Conservation (phyloP, 257 asterid species). For the Ilex aquifolium region DNA sequence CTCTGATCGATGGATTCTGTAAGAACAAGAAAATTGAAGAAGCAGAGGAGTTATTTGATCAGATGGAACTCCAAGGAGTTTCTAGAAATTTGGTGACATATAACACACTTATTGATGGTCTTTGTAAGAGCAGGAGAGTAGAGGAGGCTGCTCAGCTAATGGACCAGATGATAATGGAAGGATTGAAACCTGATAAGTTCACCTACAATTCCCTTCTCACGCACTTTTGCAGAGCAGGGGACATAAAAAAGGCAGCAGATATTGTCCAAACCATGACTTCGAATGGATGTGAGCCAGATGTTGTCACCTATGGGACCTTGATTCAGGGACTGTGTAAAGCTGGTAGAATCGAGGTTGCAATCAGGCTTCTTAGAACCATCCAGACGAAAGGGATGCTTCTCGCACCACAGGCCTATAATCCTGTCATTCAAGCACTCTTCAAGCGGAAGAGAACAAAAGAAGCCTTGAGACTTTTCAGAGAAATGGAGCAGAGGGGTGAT, state of each 20-base stretch:
- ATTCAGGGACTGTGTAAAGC: conserved; percentile 87
- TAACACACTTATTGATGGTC: conserved; percentile 85
- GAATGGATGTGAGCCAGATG: conserved; percentile 80
- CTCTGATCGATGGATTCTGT: conserved; percentile 76
- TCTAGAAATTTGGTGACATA: conserved; percentile 69
- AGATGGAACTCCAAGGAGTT: conserved; percentile 81
- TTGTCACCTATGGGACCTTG: conserved; percentile 71
- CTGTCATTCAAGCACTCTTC: conserved; percentile 68
- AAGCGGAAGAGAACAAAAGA: conserved; percentile 52
- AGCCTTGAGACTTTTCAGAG: conserved; percentile 75
- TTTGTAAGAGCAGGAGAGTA: conserved; percentile 61
- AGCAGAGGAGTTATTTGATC: conserved; percentile 87
- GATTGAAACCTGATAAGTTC: conserved; percentile 67
- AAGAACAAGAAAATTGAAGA: conserved; percentile 63
- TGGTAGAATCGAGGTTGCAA: conserved; percentile 62
- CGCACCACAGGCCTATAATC: conserved; percentile 78
- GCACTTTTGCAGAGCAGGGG: conserved; percentile 74
- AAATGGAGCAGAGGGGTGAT: conserved; percentile 76
- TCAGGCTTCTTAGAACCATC: conserved; percentile 62
- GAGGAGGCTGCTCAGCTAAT: conserved; percentile 87
- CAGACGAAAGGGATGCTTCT: conserved; percentile 83
- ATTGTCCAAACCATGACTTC: conserved; percentile 71
- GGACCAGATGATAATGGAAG: conserved; percentile 93
- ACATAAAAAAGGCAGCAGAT: conserved; percentile 84
- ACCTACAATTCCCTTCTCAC: conserved; percentile 74